These are phyloP conservation scores for Lactifluus pinguis DNA, from an alignment of 768 basidiomycete genomes.

Conservation along the genomic window DNA sequence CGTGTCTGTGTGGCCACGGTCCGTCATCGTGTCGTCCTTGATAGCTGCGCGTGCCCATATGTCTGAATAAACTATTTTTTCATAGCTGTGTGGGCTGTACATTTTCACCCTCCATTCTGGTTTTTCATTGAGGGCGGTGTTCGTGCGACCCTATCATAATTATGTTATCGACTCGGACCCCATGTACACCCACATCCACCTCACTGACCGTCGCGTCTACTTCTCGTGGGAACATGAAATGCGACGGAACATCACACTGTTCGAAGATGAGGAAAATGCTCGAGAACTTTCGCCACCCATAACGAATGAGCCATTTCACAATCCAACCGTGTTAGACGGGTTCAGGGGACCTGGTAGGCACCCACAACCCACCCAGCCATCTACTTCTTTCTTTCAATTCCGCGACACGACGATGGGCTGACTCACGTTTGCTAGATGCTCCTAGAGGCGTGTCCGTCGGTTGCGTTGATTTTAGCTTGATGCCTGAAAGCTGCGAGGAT, in stretches of 20 bases:
- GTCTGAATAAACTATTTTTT: not conserved
- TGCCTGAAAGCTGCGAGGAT: slow-evolving; percentile 1
- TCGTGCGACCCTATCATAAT: not conserved
- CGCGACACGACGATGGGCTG: no score
- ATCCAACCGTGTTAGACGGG: no score
- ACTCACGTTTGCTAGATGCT: no score
- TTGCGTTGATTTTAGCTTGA: slow-evolving; percentile 14
- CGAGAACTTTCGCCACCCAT: not conserved
- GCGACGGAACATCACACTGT: slow-evolving; percentile 8
- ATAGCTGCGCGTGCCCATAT: not conserved
- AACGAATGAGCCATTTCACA: not conserved
- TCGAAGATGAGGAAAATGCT: not conserved
- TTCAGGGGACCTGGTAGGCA: not conserved
- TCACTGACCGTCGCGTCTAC: slow-evolving; percentile 17
- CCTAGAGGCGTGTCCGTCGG: not conserved
- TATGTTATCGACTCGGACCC: not conserved
- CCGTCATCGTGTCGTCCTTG: not conserved
- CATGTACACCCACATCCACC: slow-evolving; percentile 13
- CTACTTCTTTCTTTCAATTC: no score
- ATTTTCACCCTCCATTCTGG: slow-evolving; percentile 5
- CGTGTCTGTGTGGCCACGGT: slow-evolving; percentile 17
- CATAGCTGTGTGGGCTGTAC: slow-evolving; percentile 4
- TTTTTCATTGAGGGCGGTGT: not conserved
- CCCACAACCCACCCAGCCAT: no score
- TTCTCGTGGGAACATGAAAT: slow-evolving; percentile 15